phyloP scores from a whole-genome alignment of 2,329 filamentous ascomycete genomes.

The Camillea tinctor region DNA sequence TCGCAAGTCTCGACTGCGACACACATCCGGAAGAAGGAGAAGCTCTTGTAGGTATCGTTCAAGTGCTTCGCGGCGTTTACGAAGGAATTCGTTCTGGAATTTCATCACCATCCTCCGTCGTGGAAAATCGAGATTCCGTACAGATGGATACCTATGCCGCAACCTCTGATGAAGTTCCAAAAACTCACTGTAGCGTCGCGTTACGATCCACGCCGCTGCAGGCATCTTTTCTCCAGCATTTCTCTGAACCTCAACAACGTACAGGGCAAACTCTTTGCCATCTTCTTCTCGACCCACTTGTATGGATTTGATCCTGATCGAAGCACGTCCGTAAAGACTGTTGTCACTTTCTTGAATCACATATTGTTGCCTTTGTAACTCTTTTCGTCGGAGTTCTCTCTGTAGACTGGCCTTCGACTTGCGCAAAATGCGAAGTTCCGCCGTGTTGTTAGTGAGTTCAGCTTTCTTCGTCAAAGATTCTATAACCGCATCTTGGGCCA shows the following conservation, averaged over 20 bases:
- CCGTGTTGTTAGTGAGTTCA: constrained; percentile 93
- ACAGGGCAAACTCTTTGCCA: constrained; percentile 89
- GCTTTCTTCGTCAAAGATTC: constrained; percentile 91
- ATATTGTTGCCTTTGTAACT: constrained; percentile 94
- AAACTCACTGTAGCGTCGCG: constrained; percentile 95
- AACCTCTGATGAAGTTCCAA: constrained; percentile 91
- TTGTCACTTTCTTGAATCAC: constrained; percentile 98
- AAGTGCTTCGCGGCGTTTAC: constrained; percentile 79
- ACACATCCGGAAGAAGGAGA: constrained; percentile 85
- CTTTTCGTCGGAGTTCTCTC: constrained; percentile 88
- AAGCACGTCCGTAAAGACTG: constrained; percentile 88
- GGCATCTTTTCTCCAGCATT: constrained; percentile 94
- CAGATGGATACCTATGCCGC: constrained; percentile 79
- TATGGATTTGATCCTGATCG: constrained; percentile 85
- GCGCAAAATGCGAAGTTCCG: constrained; percentile 84
- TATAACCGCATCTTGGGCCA: constrained; percentile 84
- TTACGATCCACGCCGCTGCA: constrained; percentile 89
- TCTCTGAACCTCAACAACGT: constrained; percentile 86
- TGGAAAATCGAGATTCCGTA: constrained; percentile 88
- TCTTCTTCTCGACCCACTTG: constrained; percentile 91
- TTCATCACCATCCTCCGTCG: constrained; percentile 93
- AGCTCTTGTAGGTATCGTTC: constrained; percentile 84
- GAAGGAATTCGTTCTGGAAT: constrained; percentile 90
- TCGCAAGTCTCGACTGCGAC: constrained; percentile 86
- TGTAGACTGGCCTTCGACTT: constrained; percentile 94